Evolutionary conservation across 768 basidiomycete species (phyloP).

Genomic region (Trametes cingulata): DNA sequence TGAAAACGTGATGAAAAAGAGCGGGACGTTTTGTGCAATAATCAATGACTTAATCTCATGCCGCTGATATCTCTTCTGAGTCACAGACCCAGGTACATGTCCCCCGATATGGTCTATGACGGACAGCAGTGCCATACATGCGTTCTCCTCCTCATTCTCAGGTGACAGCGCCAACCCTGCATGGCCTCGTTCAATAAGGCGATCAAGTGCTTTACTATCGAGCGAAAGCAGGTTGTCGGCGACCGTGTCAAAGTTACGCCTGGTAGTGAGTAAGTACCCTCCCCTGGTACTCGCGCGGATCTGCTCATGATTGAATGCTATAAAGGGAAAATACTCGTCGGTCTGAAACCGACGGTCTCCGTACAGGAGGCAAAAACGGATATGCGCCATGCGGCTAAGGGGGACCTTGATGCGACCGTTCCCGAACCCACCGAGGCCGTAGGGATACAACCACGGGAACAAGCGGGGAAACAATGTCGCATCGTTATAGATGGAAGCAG

Average conservation of each 20-base stretch:
- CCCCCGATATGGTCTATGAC: constrained; percentile 39
- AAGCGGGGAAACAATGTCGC: background rate
- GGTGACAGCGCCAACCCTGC: background rate
- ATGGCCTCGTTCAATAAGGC: background rate
- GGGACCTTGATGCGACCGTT: background rate
- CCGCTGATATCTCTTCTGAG: constrained; percentile 30
- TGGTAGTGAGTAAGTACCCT: constrained; percentile 29
- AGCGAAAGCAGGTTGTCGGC: constrained; percentile 19
- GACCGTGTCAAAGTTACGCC: constrained; percentile 22
- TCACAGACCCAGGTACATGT: constrained; percentile 28
- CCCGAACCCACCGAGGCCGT: constrained; percentile 29
- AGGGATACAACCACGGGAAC: background rate
- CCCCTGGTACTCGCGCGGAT: constrained; percentile 31
- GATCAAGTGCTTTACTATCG: background rate
- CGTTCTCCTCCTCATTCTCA: constrained; percentile 31
- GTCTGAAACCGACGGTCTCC: constrained; percentile 43
- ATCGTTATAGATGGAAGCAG: background rate
- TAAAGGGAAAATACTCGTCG: constrained; percentile 38
- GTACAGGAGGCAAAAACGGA: constrained; percentile 37
- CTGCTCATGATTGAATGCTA: constrained; percentile 43
- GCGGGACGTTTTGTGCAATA: constrained; percentile 11
- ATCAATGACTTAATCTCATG: constrained; percentile 26
- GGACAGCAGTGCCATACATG: constrained; percentile 36
- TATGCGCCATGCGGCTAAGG: constrained; percentile 22
- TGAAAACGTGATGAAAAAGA: constrained; percentile 41